Base-by-base conservation (phyloP, 805 yeast genomes). In the Wickerhamomyces queroliae region DNA sequence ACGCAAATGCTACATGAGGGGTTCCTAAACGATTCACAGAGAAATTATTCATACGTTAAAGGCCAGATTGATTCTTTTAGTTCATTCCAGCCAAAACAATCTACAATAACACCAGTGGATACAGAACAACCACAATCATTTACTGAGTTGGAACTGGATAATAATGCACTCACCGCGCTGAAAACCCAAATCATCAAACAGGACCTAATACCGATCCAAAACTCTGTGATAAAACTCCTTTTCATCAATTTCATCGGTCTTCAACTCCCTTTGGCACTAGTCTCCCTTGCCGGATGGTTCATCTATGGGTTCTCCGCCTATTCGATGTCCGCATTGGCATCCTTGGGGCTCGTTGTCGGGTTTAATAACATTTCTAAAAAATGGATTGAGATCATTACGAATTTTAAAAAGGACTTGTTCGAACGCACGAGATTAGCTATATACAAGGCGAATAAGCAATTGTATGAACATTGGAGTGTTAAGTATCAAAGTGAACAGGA, bases 271-370 rank as follows among this genome's bases (percentile, higher is more conserved):
- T 32, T 61, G 26, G 30, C 55, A 2, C 13, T 55, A 3, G 27
- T 56, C 12, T 41, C 63, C 2, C 47, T 50, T n/a, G 43, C 51
- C 5, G 64, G 65, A 12, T 46, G 43, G 21, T 31, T 58, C 2
- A 41, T 61, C 3, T 56, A 50, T 26, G 59, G 56, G 29, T 61
- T 54, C 34, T 49, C 61, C 0, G 19, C 45, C 5, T 57, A 52
- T 35, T 59, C 67, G 5, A 61, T 61, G 65, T 45, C 52, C 20
- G 56, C 61, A 3, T 35, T 62, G 12, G 59, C 57, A 2, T 53
- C 56, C 12, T 39, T 62, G 5, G 67, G 66, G 15, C 18, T 52
- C 5, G 55, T 52, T 3, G 33, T 55, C 18, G 67, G 67, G 0
- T 49, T 61, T 35, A 56, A 54, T 33, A 58, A 56, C 38, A 54